Evolutionary conservation across 148 eudicot genomes (phyloP).

Genomic region (Rhododendron williamsianum): DNA sequence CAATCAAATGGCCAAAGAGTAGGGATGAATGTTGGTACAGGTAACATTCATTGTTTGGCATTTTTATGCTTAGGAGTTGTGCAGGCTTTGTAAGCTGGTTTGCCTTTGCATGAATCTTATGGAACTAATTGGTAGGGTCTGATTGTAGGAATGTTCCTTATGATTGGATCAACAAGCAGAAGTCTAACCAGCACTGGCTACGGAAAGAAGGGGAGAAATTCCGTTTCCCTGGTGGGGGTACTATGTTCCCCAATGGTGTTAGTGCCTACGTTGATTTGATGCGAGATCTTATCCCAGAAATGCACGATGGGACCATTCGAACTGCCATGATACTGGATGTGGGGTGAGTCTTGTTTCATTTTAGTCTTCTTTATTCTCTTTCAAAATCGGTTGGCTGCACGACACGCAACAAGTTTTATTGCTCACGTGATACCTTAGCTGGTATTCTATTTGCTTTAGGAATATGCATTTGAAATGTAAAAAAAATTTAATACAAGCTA

Average conservation of each 20-base stretch:
- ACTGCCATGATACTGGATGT: constrained; percentile 99
- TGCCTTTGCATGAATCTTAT: background rate
- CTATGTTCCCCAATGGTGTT: constrained; percentile 93
- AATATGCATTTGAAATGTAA: background rate
- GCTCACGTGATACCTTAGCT: background rate
- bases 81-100: background rate
- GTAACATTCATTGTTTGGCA: constrained; percentile 23
- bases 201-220: constrained; percentile 94
- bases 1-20: constrained; percentile 98
- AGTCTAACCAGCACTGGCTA: constrained; percentile 94
- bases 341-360: constrained; percentile 60
- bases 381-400: background rate
- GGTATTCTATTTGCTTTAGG: background rate
- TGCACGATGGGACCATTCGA: constrained; percentile 87
- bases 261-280: constrained; percentile 72
- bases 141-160: constrained; percentile 82
- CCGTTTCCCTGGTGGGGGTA: constrained; percentile 94
- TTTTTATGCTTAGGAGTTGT: background rate
- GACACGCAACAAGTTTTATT: background rate
- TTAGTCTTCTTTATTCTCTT: background rate
- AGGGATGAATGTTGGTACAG: constrained; percentile 92
- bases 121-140: background rate
- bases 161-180: constrained; percentile 91
- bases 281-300: constrained; percentile 72
- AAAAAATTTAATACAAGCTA: background rate